Evolutionary conservation across 768 basidiomycete genomes (phyloP).

Genomic region (Mycena chlorophos): DNA sequence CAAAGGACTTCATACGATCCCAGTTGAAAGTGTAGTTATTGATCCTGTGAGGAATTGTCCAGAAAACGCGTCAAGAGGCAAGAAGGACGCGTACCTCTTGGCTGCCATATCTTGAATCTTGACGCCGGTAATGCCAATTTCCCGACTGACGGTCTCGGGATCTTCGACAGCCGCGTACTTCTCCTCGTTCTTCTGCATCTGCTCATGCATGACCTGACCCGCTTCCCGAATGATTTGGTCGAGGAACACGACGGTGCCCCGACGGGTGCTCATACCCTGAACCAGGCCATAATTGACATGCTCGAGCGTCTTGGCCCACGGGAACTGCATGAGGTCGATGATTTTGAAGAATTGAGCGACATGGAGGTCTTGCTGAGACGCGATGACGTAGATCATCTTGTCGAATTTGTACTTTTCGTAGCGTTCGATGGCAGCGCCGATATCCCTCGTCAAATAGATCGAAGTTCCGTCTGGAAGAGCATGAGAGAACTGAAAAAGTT

Average conservation of each 20-base stretch:
- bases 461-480: slow-evolving; percentile 76
- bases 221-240: slow-evolving; percentile 92
- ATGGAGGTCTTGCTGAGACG: slow-evolving; percentile 85
- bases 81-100: slow-evolving; percentile 61
- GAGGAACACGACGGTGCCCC: slow-evolving; percentile 93
- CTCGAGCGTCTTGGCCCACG: slow-evolving; percentile 79
- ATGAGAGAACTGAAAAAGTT: neutral
- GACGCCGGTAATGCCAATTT: slow-evolving; percentile 92
- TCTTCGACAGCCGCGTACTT: slow-evolving; percentile 90
- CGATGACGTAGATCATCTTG: slow-evolving; percentile 92
- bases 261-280: slow-evolving; percentile 91
- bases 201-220: slow-evolving; percentile 87
- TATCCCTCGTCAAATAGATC: slow-evolving; percentile 93
- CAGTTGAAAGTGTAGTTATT: slow-evolving; percentile 97
- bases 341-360: slow-evolving; percentile 93
- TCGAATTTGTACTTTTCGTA: slow-evolving; percentile 86
- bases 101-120: slow-evolving; percentile 98
- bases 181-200: slow-evolving; percentile 92
- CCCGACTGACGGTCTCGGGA: slow-evolving; percentile 72
- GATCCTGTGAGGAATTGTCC: slow-evolving; percentile 52
- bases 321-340: slow-evolving; percentile 83
- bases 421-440: slow-evolving; percentile 90
- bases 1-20: slow-evolving; percentile 92
- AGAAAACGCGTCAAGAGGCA: slow-evolving; percentile 1
- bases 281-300: slow-evolving; percentile 94